These are phyloP conservation scores for Gnaphalium uliginosum DNA, from an alignment of 129 eudicot genomes.

Conservation along the genomic window DNA sequence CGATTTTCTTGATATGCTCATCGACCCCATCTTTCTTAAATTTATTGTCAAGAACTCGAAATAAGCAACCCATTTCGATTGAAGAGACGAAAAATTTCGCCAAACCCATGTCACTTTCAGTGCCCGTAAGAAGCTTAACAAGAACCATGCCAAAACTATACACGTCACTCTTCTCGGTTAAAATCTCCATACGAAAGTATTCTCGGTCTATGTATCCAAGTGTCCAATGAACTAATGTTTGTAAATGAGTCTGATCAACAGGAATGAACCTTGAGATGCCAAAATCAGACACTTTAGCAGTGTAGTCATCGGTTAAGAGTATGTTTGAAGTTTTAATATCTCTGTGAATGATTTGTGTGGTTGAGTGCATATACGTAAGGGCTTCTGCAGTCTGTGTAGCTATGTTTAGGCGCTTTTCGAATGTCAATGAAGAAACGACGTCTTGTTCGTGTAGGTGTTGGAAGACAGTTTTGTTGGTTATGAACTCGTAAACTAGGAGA, in stretches of 20 bases:
- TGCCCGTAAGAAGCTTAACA: slow-evolving; percentile 36
- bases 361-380: slow-evolving; percentile 25
- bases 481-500: slow-evolving; percentile 23
- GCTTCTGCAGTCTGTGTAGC: slow-evolving; percentile 26
- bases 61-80: slow-evolving; percentile 20
- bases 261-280: slow-evolving; percentile 33
- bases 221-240: slow-evolving; percentile 30
- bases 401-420: slow-evolving; percentile 24
- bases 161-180: slow-evolving; percentile 31
- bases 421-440: neutral
- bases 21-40: slow-evolving; percentile 23
- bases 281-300: slow-evolving; percentile 33
- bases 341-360: slow-evolving; percentile 29
- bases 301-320: slow-evolving; percentile 22
- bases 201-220: slow-evolving; percentile 36
- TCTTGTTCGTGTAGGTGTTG: slow-evolving; percentile 32
- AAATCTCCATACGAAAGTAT: slow-evolving; percentile 27
- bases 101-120: slow-evolving; percentile 30
- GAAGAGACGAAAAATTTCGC: slow-evolving; percentile 27
- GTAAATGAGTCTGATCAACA: slow-evolving; percentile 25
- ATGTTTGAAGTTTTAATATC: slow-evolving; percentile 31
- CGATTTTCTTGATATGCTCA: slow-evolving; percentile 24
- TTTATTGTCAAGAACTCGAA: slow-evolving; percentile 30
- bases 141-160: slow-evolving; percentile 41
- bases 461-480: slow-evolving; percentile 25